Base-by-base conservation (phyloP, 441 rosid species). In the Eutrema salsugineum region DNA sequence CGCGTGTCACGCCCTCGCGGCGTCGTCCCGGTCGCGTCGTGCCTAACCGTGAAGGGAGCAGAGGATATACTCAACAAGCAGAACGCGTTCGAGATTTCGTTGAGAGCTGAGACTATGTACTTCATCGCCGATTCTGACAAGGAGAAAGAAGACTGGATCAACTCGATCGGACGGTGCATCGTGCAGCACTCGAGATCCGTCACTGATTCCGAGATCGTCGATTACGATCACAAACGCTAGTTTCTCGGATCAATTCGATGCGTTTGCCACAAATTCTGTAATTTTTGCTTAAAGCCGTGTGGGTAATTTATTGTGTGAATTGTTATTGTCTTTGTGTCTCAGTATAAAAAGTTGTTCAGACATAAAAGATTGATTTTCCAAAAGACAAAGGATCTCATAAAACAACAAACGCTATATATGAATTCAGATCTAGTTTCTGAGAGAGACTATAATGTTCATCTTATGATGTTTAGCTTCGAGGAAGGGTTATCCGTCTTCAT, bases 101-200 rank as follows among this genome's bases (percentile, higher is more conserved):
- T 87, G 48, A 79, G 79, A 20, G 81, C 75, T 17, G 87, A 83
- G 19, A 92, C 91, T 11, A 87, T 90, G 93, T 90, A 82, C 68
- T 90, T 88, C 72, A 80, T 88, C 40, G 97, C 96, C 12, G 91
- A 88, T 60, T 78, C 91, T 0, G 96, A 92, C 78, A 88, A 86
- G 72, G 93, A 90, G 72, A 88, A 88, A 75, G 93, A 92, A 78
- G 94, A 90, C 53, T 88, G 96, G 96, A 90, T 92, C 84, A 92
- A 87, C 74, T 92, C 94, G 9, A 86, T 87, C 67, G 94, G 96
- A 5, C 74, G 94, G 40, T 88, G 93, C 4, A 88, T 92, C 17
- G 96, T 92, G 14, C 93, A 92, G 77, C 90, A 86, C 75, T 92
- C 94, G 1, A 75, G 84, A 68, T 90, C 91, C 8, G 90, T 88